phyloP scores from a whole-genome alignment of 805 yeast species.

The Candida tammaniensis region DNA sequence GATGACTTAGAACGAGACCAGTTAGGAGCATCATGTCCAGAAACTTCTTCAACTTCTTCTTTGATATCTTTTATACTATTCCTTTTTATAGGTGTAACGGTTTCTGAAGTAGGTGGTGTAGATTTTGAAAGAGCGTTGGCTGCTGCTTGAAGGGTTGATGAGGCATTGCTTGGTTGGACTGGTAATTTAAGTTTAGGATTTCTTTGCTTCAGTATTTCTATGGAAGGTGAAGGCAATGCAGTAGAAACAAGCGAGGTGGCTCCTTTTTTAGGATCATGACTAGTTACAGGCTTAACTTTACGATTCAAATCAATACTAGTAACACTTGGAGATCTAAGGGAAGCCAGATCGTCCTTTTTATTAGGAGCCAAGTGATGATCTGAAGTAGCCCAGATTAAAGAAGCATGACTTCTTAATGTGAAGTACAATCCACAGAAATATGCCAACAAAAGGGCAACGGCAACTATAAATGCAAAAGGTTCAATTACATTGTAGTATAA shows the following conservation, averaged over 20 bases:
- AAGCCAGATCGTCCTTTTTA: constrained; percentile 21
- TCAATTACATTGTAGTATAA: constrained; percentile 66
- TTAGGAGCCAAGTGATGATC: constrained; percentile 23
- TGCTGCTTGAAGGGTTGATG: constrained; percentile 2
- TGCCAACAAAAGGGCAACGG: constrained; percentile 74
- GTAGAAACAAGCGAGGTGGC: constrained; percentile 6
- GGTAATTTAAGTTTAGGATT: constrained; percentile 11
- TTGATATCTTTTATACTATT: constrained; percentile 3
- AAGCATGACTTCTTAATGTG: constrained; percentile 94
- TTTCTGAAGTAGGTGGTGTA: not conserved
- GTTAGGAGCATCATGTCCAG: constrained; percentile 95
- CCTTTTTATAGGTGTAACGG: not conserved
- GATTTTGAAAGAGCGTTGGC: not conserved
- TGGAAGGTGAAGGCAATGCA: constrained; percentile 17
- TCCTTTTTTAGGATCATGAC: not conserved
- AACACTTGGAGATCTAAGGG: constrained; percentile 37
- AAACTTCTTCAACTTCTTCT: constrained; percentile 34
- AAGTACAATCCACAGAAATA: constrained; percentile 88
- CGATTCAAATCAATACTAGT: constrained; percentile 21
- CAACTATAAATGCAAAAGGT: constrained; percentile 82
- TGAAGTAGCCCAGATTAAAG: constrained; percentile 82
- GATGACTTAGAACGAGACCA: constrained; percentile 90
- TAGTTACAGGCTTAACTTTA: constrained; percentile 7
- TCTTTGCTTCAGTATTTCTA: constrained; percentile 18
- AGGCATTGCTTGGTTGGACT: not conserved